These are phyloP conservation scores for Coemansia sp. DNA, from an alignment of 192 early-diverging fungal species.

Conservation along the genomic window DNA sequence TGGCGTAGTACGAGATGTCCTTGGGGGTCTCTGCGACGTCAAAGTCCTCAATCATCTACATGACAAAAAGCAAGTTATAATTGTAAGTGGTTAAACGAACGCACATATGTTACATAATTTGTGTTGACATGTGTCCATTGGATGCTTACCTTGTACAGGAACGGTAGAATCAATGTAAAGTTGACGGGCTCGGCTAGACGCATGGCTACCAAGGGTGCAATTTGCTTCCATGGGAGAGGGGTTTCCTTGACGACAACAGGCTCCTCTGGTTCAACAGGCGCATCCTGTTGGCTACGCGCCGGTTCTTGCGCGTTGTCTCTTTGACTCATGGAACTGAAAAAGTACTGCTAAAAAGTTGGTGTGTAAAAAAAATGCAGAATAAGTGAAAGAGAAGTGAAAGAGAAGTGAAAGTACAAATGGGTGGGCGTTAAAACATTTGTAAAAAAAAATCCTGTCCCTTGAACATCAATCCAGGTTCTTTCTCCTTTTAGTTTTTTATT, in stretches of 20 bases:
- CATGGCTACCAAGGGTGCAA: constrained; percentile 30
- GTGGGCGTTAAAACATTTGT: too few relatives aligned
- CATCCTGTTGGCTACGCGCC: not conserved
- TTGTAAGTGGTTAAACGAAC: not conserved
- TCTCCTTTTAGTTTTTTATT: too few relatives aligned
- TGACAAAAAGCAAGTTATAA: not conserved
- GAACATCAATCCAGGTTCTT: too few relatives aligned
- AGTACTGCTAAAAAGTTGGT: not conserved
- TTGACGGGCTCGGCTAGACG: constrained; percentile 72
- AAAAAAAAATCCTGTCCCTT: too few relatives aligned
- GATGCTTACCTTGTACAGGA: constrained; percentile 21
- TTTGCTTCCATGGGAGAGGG: constrained; percentile 48
- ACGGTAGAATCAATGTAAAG: constrained; percentile 71
- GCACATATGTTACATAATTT: not conserved
- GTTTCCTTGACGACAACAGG: constrained; percentile 31
- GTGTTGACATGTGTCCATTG: not conserved
- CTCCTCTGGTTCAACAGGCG: not conserved
- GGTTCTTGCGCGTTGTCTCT: not conserved
- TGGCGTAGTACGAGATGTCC: constrained; percentile 74
- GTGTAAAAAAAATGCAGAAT: not conserved
- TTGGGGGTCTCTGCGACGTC: constrained; percentile 68
- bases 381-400: not conserved
- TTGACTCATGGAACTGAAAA: not conserved
- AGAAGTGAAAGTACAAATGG: not conserved
- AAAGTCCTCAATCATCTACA: constrained; percentile 31